Evolutionary conservation across 2,329 filamentous ascomycete species (phyloP), one percentile per base, ranked within the genome.

Genomic region (Parascedosporium putredinis): DNA sequence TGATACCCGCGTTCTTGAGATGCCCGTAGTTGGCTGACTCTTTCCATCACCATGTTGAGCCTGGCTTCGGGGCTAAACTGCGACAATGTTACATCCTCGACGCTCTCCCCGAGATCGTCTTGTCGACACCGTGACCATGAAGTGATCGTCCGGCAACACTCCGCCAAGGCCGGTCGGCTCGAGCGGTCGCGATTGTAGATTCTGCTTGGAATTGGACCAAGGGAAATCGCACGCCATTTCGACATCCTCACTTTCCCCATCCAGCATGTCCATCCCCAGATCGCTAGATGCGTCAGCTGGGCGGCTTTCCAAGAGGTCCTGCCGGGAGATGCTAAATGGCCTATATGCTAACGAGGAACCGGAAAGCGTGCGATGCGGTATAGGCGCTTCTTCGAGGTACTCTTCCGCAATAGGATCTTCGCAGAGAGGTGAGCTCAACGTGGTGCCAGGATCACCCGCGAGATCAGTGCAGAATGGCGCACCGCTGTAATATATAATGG

Each of bases 401-500:
- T 48, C 22, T n/a, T 38, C 27, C 18, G 14, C 46, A 18, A 20
- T 14, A 14, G 42, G 22, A 5, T 38, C 20, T 25, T 48, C 46
- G 14, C 8, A 14, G 22, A 25, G 25, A 14, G 12, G 38, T 10
- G 38, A 42, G 18, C 38, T 42, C 20, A 20, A 42, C 16, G 33
- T 64, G 53, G 20, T 74, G 2, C 72, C 73, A 9, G 69, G 69
- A 56, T 89, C 84, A 2, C 83, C 83, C 14, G 83, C 86, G 3
- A 93, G 66, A 61, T 95, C 88, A 1, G 83, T 89, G 62, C 82
- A 93, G 62, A 93, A 95, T 0, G 78, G 79, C 1, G 84, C 84
- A 23, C 84, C 86, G 53, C 77, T 87, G 62, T 91, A 94, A 60
- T 90, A 94, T 16, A 91, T 88, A 55, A 94, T 84, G 1, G 85